Base-by-base conservation (phyloP, 2,329 filamentous ascomycete genomes). In the Calonectria pteridis region DNA sequence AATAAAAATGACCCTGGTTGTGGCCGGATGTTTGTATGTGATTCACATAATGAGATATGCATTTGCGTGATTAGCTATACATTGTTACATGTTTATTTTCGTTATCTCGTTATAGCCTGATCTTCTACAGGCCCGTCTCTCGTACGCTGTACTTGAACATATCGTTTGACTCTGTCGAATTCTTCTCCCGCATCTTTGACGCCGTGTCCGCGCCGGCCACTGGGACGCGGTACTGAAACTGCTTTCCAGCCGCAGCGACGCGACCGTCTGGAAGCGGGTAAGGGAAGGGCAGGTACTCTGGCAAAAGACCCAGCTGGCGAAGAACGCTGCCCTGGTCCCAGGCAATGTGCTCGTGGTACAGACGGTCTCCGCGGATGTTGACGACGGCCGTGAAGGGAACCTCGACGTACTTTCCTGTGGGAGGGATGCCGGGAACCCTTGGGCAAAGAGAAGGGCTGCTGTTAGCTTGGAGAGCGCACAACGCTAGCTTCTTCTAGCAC, bases 241-340 rank as follows among this genome's bases (percentile, higher is more conserved):
- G 51, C 18, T 69, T 64, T 2, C 69, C 59, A 16, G 82, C 77
- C 71, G 46, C 77, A 80, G 18, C 85, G 31, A 51, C 50, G 2
- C 49, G 72, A 0, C 78, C 87, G 7, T 83, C 85, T 0, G 86
- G 83, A 0, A 92, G 76, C 0, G 87, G 76, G 78, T 93, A 90
- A 0, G 91, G 92, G 73, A 91, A 94, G 0, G 90, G 89, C 0
- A 94, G 86, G 74, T 91, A 94, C 71, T 94, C 82, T 1, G 83
- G 83, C 69, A 93, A 78, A 55, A 92, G 76, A 0, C 89, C 91
- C 3, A 91, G 79, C 77, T 93, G 91, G 6, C 88, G 83, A n/a
- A 94, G 82, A 11, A 90, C 90, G 0, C 90, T 93, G 0, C 87
- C 91, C 78, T 94, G 92, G 70, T 94, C 92, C 92, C 92, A 94